Evolutionary conservation across 768 basidiomycete species (phyloP).

Genomic region (Psilocybe cubensis): DNA sequence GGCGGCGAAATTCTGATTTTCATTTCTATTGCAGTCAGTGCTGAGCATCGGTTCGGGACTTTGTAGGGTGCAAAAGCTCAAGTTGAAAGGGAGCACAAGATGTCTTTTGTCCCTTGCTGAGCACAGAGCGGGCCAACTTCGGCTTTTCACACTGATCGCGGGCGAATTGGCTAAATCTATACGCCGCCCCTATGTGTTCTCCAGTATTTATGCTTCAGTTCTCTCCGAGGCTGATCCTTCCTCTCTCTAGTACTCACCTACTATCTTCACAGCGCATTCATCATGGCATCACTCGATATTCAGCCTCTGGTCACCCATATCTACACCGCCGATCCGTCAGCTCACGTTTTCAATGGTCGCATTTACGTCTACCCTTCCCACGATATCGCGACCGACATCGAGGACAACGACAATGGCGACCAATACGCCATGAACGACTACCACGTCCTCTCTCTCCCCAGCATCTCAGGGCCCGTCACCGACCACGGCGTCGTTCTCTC

Average conservation of each 20-base stretch:
- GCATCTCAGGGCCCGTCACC: constrained; percentile 16
- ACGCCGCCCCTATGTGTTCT: neutral
- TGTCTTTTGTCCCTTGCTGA: too few relatives aligned
- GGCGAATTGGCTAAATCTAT: neutral
- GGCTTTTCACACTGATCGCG: neutral
- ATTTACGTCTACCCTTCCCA: constrained; percentile 27
- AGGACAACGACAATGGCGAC: constrained; percentile 25
- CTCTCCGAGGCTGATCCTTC: neutral
- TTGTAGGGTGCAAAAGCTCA: too few relatives aligned
- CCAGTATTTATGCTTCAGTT: neutral
- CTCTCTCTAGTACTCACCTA: neutral
- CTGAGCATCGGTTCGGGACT: too few relatives aligned
- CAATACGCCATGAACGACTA: constrained; percentile 28
- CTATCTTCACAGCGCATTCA: neutral
- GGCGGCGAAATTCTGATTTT: too few relatives aligned
- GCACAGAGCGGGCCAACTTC: neutral
- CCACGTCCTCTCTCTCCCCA: constrained; percentile 24
- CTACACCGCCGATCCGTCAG: constrained; percentile 26
- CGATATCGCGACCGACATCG: constrained; percentile 24
- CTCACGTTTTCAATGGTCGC: constrained; percentile 25
- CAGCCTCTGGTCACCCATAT: constrained; percentile 28
- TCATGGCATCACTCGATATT: constrained; percentile 48
- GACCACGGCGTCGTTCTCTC: constrained; percentile 25
- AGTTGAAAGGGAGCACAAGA: too few relatives aligned
- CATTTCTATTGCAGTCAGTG: too few relatives aligned